phyloP scores from a whole-genome alignment of 164 flowering plant genomes.

The Taxillus chinensis region DNA sequence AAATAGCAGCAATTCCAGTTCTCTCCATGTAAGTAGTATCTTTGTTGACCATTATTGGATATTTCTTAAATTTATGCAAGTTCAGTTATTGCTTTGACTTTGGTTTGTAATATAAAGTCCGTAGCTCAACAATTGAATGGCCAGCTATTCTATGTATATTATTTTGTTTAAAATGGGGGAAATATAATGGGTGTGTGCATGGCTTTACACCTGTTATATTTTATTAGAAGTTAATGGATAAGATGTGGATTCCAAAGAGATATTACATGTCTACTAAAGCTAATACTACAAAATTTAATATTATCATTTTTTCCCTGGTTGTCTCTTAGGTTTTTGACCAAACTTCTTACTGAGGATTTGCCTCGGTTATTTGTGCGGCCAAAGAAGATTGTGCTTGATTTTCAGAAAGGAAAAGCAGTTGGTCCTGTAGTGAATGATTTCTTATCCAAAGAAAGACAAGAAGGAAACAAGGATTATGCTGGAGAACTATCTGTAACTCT shows the following conservation, averaged over 20 bases:
- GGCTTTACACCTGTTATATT: too few species aligned
- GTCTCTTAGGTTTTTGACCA: slow-evolving; percentile 73
- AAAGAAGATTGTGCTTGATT: slow-evolving; percentile 85
- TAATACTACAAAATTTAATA: too few species aligned
- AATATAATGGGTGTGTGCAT: too few species aligned
- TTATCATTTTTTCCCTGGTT: too few species aligned
- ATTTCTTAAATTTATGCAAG: background rate
- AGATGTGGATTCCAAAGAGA: too few species aligned
- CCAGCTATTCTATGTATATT: too few species aligned
- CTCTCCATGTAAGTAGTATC: slow-evolving; percentile 85
- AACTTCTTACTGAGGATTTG: slow-evolving; percentile 93
- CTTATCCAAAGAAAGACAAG: slow-evolving; percentile 56
- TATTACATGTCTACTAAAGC: too few species aligned
- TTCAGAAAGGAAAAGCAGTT: slow-evolving; percentile 81
- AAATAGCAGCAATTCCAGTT: slow-evolving; percentile 81
- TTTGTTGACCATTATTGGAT: background rate
- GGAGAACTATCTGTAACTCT: slow-evolving; percentile 95
- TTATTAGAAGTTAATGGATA: too few species aligned
- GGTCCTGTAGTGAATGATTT: slow-evolving; percentile 60
- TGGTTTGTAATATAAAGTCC: background rate
- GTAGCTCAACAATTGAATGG: too few species aligned
- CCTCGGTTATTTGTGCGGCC: slow-evolving; percentile 94
- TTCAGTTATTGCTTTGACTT: background rate
- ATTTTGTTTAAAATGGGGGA: too few species aligned
- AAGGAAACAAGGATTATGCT: slow-evolving; percentile 75